These are phyloP conservation scores for Eremothecium cymbalariae DNA, from an alignment of 1,139 yeast genomes.

Conservation along the genomic window DNA sequence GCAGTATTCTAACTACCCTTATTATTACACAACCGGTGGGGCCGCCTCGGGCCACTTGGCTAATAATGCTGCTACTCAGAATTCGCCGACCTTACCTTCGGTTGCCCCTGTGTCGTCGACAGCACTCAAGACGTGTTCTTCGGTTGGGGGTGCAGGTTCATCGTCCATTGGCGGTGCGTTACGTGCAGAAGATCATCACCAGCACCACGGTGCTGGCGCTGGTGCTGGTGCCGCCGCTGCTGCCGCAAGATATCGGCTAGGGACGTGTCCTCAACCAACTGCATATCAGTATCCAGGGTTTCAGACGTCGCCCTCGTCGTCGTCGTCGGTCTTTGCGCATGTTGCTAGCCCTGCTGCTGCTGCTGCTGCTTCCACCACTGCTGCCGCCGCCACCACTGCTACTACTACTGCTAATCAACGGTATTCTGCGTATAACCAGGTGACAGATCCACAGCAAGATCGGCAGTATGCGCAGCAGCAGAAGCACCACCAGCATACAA, in stretches of 20 bases:
- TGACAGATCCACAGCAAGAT: constrained; percentile 1
- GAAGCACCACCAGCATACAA: constrained; percentile 21
- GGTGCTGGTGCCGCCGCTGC: too few relatives aligned
- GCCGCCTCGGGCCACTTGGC: background rate
- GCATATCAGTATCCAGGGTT: constrained; percentile 11
- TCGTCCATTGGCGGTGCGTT: too few relatives aligned
- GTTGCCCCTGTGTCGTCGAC: background rate
- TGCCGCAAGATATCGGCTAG: too few relatives aligned
- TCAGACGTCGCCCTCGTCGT: constrained; percentile 11
- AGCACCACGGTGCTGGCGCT: constrained; percentile 3
- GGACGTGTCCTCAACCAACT: constrained; percentile 5
- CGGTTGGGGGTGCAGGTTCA: too few relatives aligned
- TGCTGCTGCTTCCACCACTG: constrained; percentile 12
- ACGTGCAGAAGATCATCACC: too few relatives aligned
- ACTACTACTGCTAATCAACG: constrained; percentile 7
- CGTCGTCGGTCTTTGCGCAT: background rate
- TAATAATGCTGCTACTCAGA: background rate
- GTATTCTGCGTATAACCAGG: constrained; percentile 5
- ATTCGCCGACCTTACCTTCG: background rate
- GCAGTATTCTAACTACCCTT: constrained; percentile 1
- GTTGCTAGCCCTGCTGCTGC: background rate
- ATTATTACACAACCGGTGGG: background rate
- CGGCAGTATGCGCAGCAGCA: constrained; percentile 10
- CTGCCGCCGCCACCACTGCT: constrained; percentile 7
- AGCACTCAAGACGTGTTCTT: constrained; percentile 1